Evolutionary conservation across 1,139 yeast species (phyloP).

Genomic region (Candida smagusa): DNA sequence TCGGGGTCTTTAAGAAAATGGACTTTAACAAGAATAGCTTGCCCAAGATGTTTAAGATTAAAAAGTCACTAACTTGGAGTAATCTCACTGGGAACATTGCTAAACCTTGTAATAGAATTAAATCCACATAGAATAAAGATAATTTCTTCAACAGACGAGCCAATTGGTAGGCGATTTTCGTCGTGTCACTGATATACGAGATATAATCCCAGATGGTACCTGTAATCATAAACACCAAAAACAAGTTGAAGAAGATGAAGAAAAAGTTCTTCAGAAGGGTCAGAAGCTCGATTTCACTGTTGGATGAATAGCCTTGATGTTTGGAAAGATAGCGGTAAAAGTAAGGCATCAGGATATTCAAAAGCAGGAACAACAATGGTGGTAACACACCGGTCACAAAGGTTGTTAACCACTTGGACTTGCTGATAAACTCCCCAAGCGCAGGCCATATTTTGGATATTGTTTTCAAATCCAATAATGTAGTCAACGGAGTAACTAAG

Average conservation of each 20-base stretch:
- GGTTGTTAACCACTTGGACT: constrained; percentile 66
- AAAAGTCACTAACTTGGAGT: constrained; percentile 61
- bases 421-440: constrained; percentile 55
- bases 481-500: constrained; percentile 72
- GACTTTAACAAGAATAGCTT: constrained; percentile 52
- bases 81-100: constrained; percentile 82
- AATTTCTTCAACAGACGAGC: constrained; percentile 69
- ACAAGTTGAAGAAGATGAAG: constrained; percentile 80
- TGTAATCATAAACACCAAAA: constrained; percentile 76
- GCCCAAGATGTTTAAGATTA: constrained; percentile 47
- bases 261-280: constrained; percentile 78
- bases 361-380: constrained; percentile 53
- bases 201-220: constrained; percentile 68
- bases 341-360: constrained; percentile 73
- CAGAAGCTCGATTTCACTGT: constrained; percentile 78
- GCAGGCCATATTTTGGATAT: constrained; percentile 73
- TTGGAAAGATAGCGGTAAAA: constrained; percentile 67
- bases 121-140: constrained; percentile 77
- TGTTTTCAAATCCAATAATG: constrained; percentile 67
- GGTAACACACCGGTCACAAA: constrained; percentile 62
- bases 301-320: constrained; percentile 72
- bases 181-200: constrained; percentile 67
- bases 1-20: constrained; percentile 50
- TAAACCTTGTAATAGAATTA: constrained; percentile 77
- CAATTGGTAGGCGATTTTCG: constrained; percentile 73